phyloP scores from a whole-genome alignment of 2,329 filamentous ascomycete genomes.

The Lasiodiplodia sp. region DNA sequence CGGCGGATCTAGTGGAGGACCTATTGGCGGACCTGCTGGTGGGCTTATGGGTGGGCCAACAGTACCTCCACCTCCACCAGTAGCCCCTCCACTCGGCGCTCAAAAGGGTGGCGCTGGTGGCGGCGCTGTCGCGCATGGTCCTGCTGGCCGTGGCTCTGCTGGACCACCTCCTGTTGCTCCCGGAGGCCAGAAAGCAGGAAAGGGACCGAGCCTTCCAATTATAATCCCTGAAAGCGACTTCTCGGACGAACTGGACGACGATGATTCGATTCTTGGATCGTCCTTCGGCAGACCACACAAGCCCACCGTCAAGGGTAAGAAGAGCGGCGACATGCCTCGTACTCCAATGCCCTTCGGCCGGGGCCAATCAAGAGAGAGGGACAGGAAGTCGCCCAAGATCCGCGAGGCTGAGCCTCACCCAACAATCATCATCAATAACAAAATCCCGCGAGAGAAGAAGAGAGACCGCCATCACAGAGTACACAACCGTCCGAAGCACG shows the following conservation, averaged over 20 bases:
- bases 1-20: not conserved
- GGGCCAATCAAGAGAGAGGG: not conserved
- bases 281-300: not conserved
- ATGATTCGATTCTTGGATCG: not conserved
- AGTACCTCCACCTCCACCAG: not conserved
- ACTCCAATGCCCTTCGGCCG: not conserved
- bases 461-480: not conserved
- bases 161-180: not conserved
- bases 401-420: constrained; percentile 1
- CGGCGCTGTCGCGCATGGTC: no score
- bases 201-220: not conserved
- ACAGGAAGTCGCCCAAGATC: not conserved
- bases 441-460: not conserved
- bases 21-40: not conserved
- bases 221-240: not conserved
- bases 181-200: not conserved
- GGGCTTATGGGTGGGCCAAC: not conserved
- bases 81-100: not conserved
- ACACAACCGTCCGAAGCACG: not conserved
- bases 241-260: not conserved
- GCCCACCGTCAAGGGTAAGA: not conserved
- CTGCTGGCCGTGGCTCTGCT: not conserved
- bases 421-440: constrained; percentile 16
- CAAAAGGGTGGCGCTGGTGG: not conserved
- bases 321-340: not conserved